phyloP scores from a whole-genome alignment of 2,329 filamentous ascomycete species.

The Xylariales sp. region DNA sequence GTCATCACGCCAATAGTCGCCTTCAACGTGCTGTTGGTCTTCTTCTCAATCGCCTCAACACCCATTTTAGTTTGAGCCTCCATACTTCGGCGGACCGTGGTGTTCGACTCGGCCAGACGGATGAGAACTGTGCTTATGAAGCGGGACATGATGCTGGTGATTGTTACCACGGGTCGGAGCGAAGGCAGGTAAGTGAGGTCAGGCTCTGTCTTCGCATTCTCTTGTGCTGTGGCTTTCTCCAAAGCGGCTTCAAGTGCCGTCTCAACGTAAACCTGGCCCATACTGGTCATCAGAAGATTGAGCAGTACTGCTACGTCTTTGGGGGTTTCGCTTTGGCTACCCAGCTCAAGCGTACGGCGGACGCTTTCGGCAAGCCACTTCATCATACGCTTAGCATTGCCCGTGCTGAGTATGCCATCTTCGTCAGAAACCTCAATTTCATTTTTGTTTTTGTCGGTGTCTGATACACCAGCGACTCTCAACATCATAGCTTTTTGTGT shows the following conservation, averaged over 20 bases:
- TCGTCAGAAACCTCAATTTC: conserved; percentile 89
- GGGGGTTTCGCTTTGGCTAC: conserved; percentile 79
- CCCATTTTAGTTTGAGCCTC: conserved; percentile 74
- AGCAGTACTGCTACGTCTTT: conserved; percentile 88
- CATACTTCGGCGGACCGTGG: conserved; percentile 85
- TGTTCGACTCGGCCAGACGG: conserved; percentile 81
- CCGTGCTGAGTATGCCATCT: conserved; percentile 76
- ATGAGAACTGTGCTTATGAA: conserved; percentile 89
- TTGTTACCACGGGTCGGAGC: conserved; percentile 77
- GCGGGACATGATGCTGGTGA: conserved; percentile 88
- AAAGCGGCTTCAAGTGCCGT: conserved; percentile 64
- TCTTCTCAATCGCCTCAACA: conserved; percentile 76
- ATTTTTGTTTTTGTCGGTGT: conserved; percentile 69
- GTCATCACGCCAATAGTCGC: conserved; percentile 62
- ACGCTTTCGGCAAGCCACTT: conserved; percentile 97
- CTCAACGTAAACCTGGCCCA: conserved; percentile 78
- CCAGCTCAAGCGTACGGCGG: conserved; percentile 85
- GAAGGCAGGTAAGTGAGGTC: conserved; percentile 80
- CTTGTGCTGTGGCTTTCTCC: conserved; percentile 71
- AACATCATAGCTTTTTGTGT: conserved; percentile 90
- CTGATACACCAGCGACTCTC: conserved; percentile 78
- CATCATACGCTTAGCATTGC: conserved; percentile 96
- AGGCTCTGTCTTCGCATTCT: conserved; percentile 77
- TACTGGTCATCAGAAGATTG: conserved; percentile 75
- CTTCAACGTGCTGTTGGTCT: conserved; percentile 62